phyloP scores from a whole-genome alignment of 306 rosid genomes.

The Glycyrrhiza uralensis region DNA sequence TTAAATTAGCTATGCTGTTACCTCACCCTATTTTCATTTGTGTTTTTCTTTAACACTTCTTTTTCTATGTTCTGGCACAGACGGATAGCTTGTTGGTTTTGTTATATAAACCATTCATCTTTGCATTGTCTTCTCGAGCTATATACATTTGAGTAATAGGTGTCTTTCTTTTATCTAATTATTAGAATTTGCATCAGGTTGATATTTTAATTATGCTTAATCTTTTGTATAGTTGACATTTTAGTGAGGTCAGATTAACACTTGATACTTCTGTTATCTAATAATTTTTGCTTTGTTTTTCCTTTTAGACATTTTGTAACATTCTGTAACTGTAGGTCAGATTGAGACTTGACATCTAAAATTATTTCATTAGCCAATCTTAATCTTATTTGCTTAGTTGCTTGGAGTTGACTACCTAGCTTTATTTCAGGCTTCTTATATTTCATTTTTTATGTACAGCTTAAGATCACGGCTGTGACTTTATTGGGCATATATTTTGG shows the following conservation, averaged over 20 bases:
- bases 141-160: background rate
- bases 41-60: background rate
- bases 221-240: background rate
- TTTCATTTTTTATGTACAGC: background rate
- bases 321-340: background rate
- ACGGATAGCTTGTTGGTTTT: background rate
- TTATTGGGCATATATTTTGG: background rate
- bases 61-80: background rate
- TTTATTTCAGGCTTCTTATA: background rate
- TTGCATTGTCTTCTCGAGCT: background rate
- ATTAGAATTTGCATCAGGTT: background rate
- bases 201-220: slow-evolving; percentile 3
- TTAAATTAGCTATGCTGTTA: background rate
- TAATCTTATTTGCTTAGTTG: background rate
- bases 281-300: background rate
- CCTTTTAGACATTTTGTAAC: background rate
- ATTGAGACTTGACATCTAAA: background rate
- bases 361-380: background rate
- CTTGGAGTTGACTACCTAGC: background rate
- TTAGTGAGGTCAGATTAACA: background rate
- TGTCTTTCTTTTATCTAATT: background rate
- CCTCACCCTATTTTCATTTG: background rate
- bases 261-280: background rate
- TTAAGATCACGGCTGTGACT: background rate
- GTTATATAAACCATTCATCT: background rate